phyloP scores from a whole-genome alignment of 495 filamentous ascomycete genomes.

The Aspergillus steynii region DNA sequence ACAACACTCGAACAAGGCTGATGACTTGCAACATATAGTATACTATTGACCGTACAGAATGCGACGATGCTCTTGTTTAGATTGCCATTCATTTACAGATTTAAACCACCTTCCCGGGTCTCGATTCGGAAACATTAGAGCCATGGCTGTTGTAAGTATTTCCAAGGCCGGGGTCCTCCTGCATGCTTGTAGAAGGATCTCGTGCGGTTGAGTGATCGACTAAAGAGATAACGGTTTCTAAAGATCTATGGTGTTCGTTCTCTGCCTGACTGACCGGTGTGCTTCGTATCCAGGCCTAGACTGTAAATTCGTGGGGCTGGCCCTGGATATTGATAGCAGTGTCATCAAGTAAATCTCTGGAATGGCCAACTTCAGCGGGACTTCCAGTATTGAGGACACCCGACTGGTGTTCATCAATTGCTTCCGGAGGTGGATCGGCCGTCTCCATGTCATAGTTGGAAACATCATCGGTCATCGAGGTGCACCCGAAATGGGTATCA shows the following conservation, averaged over 20 bases:
- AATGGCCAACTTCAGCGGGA: neutral
- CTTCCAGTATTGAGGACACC: neutral
- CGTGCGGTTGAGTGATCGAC: neutral
- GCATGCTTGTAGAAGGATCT: neutral
- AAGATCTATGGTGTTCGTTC: neutral
- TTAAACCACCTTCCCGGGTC: neutral
- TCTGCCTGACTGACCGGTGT: neutral
- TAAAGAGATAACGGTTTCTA: neutral
- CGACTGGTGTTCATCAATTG: conserved; percentile 28
- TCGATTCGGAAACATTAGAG: neutral
- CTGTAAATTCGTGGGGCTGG: neutral
- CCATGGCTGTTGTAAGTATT: neutral
- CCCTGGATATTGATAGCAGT: neutral
- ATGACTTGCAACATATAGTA: no score
- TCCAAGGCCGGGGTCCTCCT: neutral
- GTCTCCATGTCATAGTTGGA: conserved; percentile 49
- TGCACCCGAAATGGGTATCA: conserved; percentile 86
- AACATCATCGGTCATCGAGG: conserved; percentile 59
- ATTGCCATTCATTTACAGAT: neutral
- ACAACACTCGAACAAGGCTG: no score
- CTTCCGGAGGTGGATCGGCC: conserved; percentile 44
- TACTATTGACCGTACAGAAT: neutral
- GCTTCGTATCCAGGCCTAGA: neutral
- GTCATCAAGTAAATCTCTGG: neutral
- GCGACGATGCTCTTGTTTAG: neutral